phyloP scores from a whole-genome alignment of 2,329 filamentous ascomycete genomes.

The Colletotrichum destructivum region DNA sequence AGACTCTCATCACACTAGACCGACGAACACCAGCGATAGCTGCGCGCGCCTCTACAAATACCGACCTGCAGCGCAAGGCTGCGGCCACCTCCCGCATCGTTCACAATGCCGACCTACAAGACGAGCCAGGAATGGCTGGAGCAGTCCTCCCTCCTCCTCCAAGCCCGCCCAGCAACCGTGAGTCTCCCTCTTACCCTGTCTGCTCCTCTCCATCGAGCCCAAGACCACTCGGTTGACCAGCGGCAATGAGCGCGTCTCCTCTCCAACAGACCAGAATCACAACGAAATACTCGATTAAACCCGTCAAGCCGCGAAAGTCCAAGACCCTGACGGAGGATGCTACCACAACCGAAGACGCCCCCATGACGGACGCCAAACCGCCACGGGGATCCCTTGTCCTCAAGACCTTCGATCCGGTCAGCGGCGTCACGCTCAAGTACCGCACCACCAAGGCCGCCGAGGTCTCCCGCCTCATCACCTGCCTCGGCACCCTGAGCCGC shows the following conservation, averaged over 20 bases:
- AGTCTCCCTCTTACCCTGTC: conserved; percentile 49
- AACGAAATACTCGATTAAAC: conserved; percentile 87
- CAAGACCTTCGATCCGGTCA: conserved; percentile 89
- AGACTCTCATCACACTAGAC: neutral
- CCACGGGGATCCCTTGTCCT: conserved; percentile 81
- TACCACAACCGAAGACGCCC: conserved; percentile 50
- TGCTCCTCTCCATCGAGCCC: neutral
- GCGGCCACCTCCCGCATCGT: neutral
- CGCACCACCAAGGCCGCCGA: conserved; percentile 91
- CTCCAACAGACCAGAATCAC: conserved; percentile 84
- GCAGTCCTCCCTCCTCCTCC: conserved; percentile 86
- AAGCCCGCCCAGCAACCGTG: conserved; percentile 89
- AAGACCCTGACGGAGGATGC: conserved; percentile 45
- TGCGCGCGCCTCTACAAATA: neutral
- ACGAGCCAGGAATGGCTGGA: conserved; percentile 93
- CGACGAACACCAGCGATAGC: neutral
- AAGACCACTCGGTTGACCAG: conserved; percentile 10
- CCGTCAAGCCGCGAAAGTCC: conserved; percentile 52
- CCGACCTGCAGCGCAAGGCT: conserved; percentile 5
- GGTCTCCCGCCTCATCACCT: conserved; percentile 84
- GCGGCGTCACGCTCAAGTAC: conserved; percentile 91
- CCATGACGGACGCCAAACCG: conserved; percentile 56
- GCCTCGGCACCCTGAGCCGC: conserved; percentile 82
- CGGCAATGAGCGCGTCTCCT: conserved; percentile 32
- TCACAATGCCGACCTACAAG: conserved; percentile 82